A percentile compares a stretch with the other conserved stretches of the same genome.
Conservation (phyloP, 2,329 filamentous ascomycete species). For the Arthrobotrys sphaeroides region DNA sequence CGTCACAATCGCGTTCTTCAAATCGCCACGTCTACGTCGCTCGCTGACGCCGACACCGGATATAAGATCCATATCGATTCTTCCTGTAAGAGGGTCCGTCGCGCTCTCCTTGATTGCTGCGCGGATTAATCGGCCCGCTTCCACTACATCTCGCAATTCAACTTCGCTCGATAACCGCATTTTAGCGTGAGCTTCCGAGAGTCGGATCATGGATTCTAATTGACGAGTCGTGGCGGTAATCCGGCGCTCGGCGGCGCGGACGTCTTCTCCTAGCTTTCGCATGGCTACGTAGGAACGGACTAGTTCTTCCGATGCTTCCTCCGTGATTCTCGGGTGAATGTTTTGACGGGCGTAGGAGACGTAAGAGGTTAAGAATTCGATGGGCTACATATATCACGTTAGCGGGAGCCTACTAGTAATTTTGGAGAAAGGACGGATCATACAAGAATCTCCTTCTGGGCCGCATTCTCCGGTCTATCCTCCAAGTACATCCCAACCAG, state of each 20-base stretch:
- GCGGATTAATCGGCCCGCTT: slow-evolving; percentile 92
- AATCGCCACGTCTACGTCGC: slow-evolving; percentile 79
- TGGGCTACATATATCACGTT: slow-evolving; percentile 68
- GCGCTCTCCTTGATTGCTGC: slow-evolving; percentile 94
- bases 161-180: slow-evolving; percentile 87
- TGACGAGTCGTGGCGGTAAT: slow-evolving; percentile 98
- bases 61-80: slow-evolving; percentile 95
- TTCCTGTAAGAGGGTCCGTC: slow-evolving; percentile 87
- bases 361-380: slow-evolving; percentile 95
- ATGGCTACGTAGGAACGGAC: slow-evolving; percentile 90
- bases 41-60: slow-evolving; percentile 90
- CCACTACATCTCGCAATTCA: slow-evolving; percentile 81
- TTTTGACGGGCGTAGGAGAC: slow-evolving; percentile 94
- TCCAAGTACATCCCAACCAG: slow-evolving; percentile 96
- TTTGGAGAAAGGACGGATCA: slow-evolving; percentile 60
- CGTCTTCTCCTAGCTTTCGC: slow-evolving; percentile 89
- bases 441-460: slow-evolving; percentile 80
- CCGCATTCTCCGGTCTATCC: slow-evolving; percentile 86
- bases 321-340: slow-evolving; percentile 82
- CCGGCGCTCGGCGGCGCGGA: slow-evolving; percentile 87
- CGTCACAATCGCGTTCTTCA: slow-evolving; percentile 79
- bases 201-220: slow-evolving; percentile 97
- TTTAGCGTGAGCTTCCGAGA: slow-evolving; percentile 94
- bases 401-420: too few relatives aligned
- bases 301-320: slow-evolving; percentile 82